Conservation (phyloP, 225 moss, liverwort and hornwort genomes). For the Straminergon stramineum region DNA sequence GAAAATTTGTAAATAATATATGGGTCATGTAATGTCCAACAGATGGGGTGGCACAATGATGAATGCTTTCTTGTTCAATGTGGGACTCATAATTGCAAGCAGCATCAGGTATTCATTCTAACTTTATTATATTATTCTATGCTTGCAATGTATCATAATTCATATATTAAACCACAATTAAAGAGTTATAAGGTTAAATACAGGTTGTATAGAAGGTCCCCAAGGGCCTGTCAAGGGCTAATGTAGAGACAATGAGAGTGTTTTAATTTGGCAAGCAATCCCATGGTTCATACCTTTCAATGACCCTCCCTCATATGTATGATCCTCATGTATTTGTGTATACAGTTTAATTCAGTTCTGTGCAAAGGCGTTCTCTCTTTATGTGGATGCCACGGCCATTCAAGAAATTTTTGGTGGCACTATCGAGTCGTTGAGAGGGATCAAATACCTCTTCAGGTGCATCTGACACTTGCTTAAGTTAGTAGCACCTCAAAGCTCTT, state of each 20-base stretch:
- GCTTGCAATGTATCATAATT: too few species aligned
- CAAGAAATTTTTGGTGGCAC: constrained; percentile 95
- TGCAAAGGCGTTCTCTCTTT: constrained; percentile 85
- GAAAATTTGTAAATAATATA: background rate
- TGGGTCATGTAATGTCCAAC: background rate
- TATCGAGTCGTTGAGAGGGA: constrained; percentile 76
- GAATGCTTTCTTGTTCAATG: constrained; percentile 94
- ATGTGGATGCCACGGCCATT: constrained; percentile 87
- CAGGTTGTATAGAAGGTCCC: too few species aligned
- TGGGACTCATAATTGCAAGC: constrained; percentile 90
- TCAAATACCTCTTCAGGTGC: constrained; percentile 86
- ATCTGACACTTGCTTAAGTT: background rate
- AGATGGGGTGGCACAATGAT: constrained; percentile 90
- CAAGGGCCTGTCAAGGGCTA: too few species aligned
- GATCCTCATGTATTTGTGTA: background rate
- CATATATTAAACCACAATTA: too few species aligned
- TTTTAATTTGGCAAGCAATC: background rate
- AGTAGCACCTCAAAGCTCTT: background rate
- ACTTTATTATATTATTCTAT: too few species aligned
- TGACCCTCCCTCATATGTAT: background rate
- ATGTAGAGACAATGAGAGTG: background rate
- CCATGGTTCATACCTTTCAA: background rate
- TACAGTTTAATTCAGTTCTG: constrained; percentile 91
- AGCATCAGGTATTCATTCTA: constrained; percentile 58
- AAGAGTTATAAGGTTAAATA: too few species aligned